Base-by-base conservation (phyloP, 2,329 filamentous ascomycete genomes). In the Madurella fahalii region DNA sequence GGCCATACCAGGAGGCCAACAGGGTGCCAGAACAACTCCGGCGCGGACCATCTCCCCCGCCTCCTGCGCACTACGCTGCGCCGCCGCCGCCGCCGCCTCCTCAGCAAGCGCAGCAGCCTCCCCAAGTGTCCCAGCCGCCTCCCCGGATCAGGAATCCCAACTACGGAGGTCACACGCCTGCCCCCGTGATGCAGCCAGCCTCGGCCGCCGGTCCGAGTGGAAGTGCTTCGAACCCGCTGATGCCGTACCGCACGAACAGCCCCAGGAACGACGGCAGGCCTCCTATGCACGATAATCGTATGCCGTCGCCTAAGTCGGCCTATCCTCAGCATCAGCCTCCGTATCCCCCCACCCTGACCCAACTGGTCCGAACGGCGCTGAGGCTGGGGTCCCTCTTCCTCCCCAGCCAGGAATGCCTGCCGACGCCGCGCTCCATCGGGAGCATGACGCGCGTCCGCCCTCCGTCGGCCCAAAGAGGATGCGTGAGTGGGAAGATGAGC, bases 401-500 rank as follows among this genome's bases (percentile, higher is more conserved):
- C 73, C 74, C 18, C 75, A 75, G 50, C 72, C 73, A 4, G 64
- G 73, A 1, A 74, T 78, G 54, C 83, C 86, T 44, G 85, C 86
- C 45, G 87, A 93, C 65, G 80, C 82, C 56, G 81, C 83, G 20
- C 78, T 82, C 56, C 86, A 79, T 51, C 75, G 82, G 56, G 80
- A 83, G 51, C 80, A 77, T 58, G 87, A 95, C 53, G 82, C 85
- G 41, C 82, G 91, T n/a, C 89, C 91, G 16, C 73, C 86, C 1
- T 95, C 90, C 39, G 87, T 89, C 11, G 82, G 82, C 3, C 84
- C 87, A 54, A 99, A 99, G 79, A 84, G 94, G 54, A 81, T 85
- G 69, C 86, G 92, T 47, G 94, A 97, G 66, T 96, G 94, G 92
- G 94, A 97, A 62, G 87, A 93, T 37, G 90, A 95, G 37, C 75